These are phyloP conservation scores for Trametes versicolor DNA, from an alignment of 1,284 basidiomycete species.

Conservation along the genomic window DNA sequence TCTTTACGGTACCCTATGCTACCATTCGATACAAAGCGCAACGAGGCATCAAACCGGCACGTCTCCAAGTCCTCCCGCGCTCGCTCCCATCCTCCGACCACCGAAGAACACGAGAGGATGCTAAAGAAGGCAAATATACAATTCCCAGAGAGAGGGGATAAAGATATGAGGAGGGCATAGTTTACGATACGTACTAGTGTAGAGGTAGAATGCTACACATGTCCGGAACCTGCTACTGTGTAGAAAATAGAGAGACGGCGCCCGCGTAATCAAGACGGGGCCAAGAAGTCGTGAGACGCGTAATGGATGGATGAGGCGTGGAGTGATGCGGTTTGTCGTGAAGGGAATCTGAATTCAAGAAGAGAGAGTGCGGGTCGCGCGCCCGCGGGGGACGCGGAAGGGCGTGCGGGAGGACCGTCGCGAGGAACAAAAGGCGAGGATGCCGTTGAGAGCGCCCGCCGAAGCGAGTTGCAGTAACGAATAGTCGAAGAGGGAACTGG, in stretches of 20 bases:
- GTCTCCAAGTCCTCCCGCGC: too few species aligned
- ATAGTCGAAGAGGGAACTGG: neutral
- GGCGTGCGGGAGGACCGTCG: slow-evolving; percentile 15
- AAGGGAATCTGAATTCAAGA: slow-evolving; percentile 2
- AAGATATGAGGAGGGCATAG: slow-evolving; percentile 20
- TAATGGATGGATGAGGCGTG: slow-evolving; percentile 3
- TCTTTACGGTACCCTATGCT: too few species aligned
- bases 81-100: too few species aligned
- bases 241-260: neutral
- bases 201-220: slow-evolving; percentile 20
- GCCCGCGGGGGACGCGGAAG: slow-evolving; percentile 13
- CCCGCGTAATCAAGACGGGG: neutral
- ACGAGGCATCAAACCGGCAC: too few species aligned
- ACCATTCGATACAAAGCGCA: too few species aligned
- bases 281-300: neutral
- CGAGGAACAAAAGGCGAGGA: slow-evolving; percentile 25
- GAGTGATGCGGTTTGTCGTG: neutral
- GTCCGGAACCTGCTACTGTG: slow-evolving; percentile 6
- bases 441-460: slow-evolving; percentile 10
- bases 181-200: slow-evolving; percentile 22
- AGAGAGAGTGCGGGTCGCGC: slow-evolving; percentile 27
- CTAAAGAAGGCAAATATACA: too few species aligned
- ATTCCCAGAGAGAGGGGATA: slow-evolving; percentile 1
- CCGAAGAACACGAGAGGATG: neutral
- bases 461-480: neutral